A percentile compares a stretch with the other conserved stretches of the same genome.
These are phyloP conservation scores for Podaxis mareebaensis DNA, from an alignment of 768 basidiomycete species.

Conservation along the genomic window DNA sequence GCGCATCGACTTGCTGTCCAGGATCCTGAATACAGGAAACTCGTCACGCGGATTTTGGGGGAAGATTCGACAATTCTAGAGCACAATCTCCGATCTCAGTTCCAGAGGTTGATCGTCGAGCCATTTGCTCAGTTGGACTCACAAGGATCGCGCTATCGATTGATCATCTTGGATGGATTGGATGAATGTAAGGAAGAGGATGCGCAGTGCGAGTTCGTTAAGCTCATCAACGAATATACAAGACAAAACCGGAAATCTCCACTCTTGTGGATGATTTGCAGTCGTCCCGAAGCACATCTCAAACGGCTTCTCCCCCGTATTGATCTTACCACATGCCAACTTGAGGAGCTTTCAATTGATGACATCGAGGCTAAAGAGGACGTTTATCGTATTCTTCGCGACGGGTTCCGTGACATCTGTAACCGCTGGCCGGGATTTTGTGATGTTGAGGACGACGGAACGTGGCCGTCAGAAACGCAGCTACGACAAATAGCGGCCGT, in stretches of 20 bases:
- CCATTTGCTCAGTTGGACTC: neutral
- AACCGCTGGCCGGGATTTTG: neutral
- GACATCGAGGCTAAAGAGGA: neutral
- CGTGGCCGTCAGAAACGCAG: neutral
- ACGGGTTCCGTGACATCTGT: neutral
- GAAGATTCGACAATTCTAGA: neutral
- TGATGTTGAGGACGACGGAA: neutral
- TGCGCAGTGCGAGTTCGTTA: neutral
- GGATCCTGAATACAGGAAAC: neutral
- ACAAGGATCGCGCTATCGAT: neutral
- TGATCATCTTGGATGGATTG: conserved; percentile 7
- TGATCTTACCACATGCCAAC: neutral
- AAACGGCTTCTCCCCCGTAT: neutral
- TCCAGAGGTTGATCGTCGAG: neutral
- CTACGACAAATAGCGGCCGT: neutral
- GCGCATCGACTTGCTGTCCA: conserved; percentile 7
- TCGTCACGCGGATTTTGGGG: neutral
- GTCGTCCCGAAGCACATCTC: neutral
- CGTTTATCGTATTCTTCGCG: neutral
- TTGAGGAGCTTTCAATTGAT: neutral
- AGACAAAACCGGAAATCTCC: neutral
- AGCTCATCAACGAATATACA: neutral
- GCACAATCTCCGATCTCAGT: neutral
- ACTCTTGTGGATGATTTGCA: neutral
- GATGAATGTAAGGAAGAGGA: conserved; percentile 7